phyloP scores from a whole-genome alignment of 2,329 filamentous ascomycete species.

The Byssoonygena ceratinophila region DNA sequence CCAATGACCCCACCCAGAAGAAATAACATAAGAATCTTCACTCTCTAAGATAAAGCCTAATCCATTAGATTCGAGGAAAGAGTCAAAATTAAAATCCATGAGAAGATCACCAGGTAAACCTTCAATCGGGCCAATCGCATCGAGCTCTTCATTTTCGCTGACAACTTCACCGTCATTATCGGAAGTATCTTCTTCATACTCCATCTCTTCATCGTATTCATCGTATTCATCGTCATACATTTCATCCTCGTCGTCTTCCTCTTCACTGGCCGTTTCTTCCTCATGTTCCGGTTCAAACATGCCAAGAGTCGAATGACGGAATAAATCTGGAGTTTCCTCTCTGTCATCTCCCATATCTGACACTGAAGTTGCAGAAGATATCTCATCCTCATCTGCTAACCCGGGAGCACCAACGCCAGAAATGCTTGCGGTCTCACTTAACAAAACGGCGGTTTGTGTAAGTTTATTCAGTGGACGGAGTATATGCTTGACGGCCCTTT shows the following conservation, averaged over 20 bases:
- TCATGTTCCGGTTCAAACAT: constrained; percentile 81
- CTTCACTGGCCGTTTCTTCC: constrained; percentile 67
- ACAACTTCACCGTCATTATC: constrained; percentile 75
- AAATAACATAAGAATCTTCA: too few species aligned
- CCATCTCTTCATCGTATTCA: constrained; percentile 80
- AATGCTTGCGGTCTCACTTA: constrained; percentile 73
- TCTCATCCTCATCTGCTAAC: constrained; percentile 72
- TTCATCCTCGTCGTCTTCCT: constrained; percentile 63
- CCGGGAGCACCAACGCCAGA: constrained; percentile 47
- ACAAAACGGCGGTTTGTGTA: constrained; percentile 72
- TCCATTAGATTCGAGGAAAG: constrained; percentile 57
- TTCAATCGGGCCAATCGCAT: constrained; percentile 64
- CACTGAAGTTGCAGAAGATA: constrained; percentile 74
- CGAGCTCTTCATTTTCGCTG: constrained; percentile 72
- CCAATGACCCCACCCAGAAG: too few species aligned
- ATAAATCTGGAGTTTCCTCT: constrained; percentile 92
- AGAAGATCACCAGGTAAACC: constrained; percentile 51
- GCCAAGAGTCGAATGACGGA: constrained; percentile 88
- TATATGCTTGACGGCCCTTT: constrained; percentile 92
- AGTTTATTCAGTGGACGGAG: constrained; percentile 77
- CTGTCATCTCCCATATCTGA: constrained; percentile 78
- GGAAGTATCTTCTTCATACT: constrained; percentile 74
- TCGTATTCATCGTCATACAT: constrained; percentile 90
- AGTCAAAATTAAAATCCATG: constrained; percentile 77
- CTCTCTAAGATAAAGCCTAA: too few species aligned